Conservation (phyloP, 441 rosid genomes). For the Dalechampia spathulata region DNA sequence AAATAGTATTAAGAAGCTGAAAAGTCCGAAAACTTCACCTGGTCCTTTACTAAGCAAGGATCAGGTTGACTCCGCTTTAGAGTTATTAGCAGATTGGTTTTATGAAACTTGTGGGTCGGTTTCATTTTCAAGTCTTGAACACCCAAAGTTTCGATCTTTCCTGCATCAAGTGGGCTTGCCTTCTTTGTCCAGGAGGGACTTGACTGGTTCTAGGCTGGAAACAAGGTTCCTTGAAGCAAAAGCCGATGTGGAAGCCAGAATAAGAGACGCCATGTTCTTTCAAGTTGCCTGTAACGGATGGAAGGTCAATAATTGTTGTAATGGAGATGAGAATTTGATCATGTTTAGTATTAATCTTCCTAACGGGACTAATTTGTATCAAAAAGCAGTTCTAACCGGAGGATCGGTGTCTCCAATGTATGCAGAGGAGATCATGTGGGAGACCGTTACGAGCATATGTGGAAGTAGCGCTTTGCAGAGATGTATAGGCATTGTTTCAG, state of each 20-base stretch:
- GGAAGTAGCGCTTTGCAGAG: constrained; percentile 63
- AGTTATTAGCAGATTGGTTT: constrained; percentile 74
- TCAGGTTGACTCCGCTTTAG: constrained; percentile 75
- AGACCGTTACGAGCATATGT: constrained; percentile 53
- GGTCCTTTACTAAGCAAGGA: constrained; percentile 68
- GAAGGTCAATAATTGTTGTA: constrained; percentile 36
- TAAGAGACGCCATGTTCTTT: constrained; percentile 81
- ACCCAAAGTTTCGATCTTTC: constrained; percentile 87
- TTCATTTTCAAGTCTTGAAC: constrained; percentile 76
- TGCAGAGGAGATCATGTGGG: constrained; percentile 79
- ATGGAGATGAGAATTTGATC: constrained; percentile 54
- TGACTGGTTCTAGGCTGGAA: constrained; percentile 55
- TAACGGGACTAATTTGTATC: constrained; percentile 76
- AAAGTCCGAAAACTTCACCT: constrained; percentile 65
- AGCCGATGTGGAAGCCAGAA: constrained; percentile 60
- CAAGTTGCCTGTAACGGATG: constrained; percentile 82
- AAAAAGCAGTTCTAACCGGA: constrained; percentile 47
- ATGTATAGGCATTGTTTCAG: constrained; percentile 85
- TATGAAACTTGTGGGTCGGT: constrained; percentile 87
- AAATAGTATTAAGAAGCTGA: constrained; percentile 89
- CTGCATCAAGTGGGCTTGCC: constrained; percentile 85
- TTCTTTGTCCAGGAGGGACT: constrained; percentile 54
- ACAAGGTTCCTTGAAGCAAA: constrained; percentile 60
- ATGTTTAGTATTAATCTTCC: constrained; percentile 72
- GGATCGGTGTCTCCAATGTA: constrained; percentile 54